phyloP scores from a whole-genome alignment of 441 rosid genomes.

The Breynia disticha region DNA sequence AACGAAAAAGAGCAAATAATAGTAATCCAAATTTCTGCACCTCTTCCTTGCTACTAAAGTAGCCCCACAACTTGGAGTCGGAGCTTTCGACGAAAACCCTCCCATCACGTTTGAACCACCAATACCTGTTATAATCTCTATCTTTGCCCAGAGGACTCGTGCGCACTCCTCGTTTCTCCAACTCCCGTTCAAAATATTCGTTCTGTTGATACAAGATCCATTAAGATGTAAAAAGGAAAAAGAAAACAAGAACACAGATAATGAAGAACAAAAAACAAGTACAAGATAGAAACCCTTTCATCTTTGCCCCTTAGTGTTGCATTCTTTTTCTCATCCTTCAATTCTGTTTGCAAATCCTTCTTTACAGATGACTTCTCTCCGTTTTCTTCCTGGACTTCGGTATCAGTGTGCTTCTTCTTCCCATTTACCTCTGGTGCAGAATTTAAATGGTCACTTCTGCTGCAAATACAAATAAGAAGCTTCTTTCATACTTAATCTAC shows the following conservation, averaged over 20 bases:
- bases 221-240: background rate
- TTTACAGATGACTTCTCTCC: slow-evolving; percentile 18
- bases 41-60: slow-evolving; percentile 83
- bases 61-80: slow-evolving; percentile 93
- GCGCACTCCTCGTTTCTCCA: slow-evolving; percentile 71
- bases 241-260: slow-evolving; percentile 4
- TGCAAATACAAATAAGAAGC: slow-evolving; percentile 22
- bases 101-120: slow-evolving; percentile 95
- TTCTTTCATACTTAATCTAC: slow-evolving; percentile 4
- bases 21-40: slow-evolving; percentile 29
- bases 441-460: slow-evolving; percentile 29
- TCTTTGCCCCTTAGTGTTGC: slow-evolving; percentile 44
- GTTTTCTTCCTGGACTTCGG: slow-evolving; percentile 23
- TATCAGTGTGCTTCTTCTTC: slow-evolving; percentile 35
- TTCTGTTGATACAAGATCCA: slow-evolving; percentile 34
- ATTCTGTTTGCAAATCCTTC: slow-evolving; percentile 23
- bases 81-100: slow-evolving; percentile 92
- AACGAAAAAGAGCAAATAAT: background rate
- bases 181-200: slow-evolving; percentile 69
- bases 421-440: slow-evolving; percentile 34
- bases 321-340: slow-evolving; percentile 43
- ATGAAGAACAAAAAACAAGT: slow-evolving; percentile 2
- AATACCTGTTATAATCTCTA: slow-evolving; percentile 67
- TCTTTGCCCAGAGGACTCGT: slow-evolving; percentile 79
- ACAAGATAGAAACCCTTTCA: slow-evolving; percentile 54